Evolutionary conservation across 2,329 filamentous ascomycete genomes (phyloP).

Genomic region (Exophiala aquamarina): DNA sequence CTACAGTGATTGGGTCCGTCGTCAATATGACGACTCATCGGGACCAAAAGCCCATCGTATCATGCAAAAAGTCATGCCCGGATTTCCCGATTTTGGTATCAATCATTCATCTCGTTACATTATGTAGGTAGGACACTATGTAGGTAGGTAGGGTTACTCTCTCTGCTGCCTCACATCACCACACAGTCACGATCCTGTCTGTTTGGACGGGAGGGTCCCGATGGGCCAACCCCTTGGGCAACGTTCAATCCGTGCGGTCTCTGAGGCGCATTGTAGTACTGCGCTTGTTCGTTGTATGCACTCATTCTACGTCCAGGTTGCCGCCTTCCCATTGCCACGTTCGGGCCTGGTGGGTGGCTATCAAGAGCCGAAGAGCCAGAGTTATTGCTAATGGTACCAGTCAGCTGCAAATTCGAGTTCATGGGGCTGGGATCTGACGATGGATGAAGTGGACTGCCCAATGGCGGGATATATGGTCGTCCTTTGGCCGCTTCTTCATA

Average conservation of each 20-base stretch:
- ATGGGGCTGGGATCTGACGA: constrained; percentile 22
- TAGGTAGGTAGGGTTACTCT: too few relatives aligned
- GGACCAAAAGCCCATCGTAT: too few relatives aligned
- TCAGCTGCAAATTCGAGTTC: constrained; percentile 22
- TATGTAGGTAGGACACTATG: too few relatives aligned
- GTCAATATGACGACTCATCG: too few relatives aligned
- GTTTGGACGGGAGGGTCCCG: constrained; percentile 8
- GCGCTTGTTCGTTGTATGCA: constrained; percentile 19
- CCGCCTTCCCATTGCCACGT: constrained; percentile 14
- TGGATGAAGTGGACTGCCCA: constrained; percentile 44
- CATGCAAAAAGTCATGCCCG: too few relatives aligned
- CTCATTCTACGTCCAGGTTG: constrained; percentile 15
- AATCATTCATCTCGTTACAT: too few relatives aligned
- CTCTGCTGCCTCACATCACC: constrained; percentile 15
- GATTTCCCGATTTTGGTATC: too few relatives aligned
- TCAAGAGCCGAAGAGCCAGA: constrained; percentile 7
- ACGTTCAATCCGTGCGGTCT: constrained; percentile 6
- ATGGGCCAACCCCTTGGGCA: not conserved
- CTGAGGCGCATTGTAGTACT: constrained; percentile 11
- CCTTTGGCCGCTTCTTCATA: constrained; percentile 65
- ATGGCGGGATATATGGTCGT: constrained; percentile 55
- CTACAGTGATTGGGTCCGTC: too few relatives aligned
- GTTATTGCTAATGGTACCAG: constrained; percentile 21
- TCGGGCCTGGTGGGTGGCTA: constrained; percentile 22
- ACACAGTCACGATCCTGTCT: constrained; percentile 20